Conservation (phyloP, 768 basidiomycete species). For the Boletus pseudo-olivaceus region DNA sequence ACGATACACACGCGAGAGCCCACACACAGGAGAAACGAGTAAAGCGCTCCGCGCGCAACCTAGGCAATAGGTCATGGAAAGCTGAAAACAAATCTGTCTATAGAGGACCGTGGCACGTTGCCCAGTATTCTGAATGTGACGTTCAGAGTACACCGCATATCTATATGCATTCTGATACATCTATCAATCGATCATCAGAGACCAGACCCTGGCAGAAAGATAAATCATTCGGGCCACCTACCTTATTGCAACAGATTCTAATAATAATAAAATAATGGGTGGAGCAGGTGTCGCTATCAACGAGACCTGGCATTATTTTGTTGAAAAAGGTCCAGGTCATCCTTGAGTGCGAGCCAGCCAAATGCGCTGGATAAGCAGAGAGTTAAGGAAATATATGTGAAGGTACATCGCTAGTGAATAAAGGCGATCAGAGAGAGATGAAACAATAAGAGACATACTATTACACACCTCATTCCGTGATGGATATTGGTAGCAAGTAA, state of each 20-base stretch:
- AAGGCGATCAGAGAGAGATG: neutral
- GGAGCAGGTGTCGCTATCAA: neutral
- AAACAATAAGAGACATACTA: neutral
- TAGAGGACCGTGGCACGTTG: neutral
- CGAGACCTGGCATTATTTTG: neutral
- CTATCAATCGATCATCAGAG: constrained; percentile 15
- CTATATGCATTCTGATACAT: neutral
- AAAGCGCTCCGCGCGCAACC: neutral
- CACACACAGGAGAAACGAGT: constrained; percentile 22
- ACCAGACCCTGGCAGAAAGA: neutral
- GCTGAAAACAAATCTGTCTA: constrained; percentile 1
- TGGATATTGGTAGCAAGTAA: constrained; percentile 16
- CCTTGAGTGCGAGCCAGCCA: constrained; percentile 21
- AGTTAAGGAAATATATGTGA: constrained; percentile 7
- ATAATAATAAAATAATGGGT: neutral
- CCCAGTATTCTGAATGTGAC: too few species aligned
- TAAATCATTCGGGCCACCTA: neutral
- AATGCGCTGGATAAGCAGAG: constrained; percentile 22
- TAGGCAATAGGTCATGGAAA: neutral
- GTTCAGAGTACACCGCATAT: neutral
- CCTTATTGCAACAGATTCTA: neutral
- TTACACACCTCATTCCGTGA: constrained; percentile 16
- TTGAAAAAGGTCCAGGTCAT: constrained; percentile 1
- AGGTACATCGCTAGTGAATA: neutral
- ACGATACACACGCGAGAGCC: neutral